phyloP scores from a whole-genome alignment of 2,329 filamentous ascomycete species.

The Penicillium glabrum region DNA sequence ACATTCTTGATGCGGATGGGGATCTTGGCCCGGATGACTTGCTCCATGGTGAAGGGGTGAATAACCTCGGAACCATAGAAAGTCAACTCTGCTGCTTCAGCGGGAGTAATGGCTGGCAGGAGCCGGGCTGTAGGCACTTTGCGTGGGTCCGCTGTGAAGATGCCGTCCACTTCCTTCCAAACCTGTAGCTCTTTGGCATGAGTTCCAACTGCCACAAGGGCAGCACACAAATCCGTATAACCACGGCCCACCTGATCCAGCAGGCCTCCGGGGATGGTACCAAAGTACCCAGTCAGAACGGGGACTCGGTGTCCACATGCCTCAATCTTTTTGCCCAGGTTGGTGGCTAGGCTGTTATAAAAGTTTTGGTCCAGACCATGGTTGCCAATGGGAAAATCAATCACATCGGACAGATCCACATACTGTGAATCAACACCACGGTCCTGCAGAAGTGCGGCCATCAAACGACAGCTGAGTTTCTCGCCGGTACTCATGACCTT shows the following conservation, averaged over 20 bases:
- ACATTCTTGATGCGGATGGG: slow-evolving; percentile 70
- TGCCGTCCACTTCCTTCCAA: slow-evolving; percentile 98
- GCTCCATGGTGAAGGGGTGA: slow-evolving; percentile 98
- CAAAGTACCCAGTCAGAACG: slow-evolving; percentile 91
- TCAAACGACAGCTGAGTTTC: slow-evolving; percentile 90
- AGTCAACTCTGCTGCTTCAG: slow-evolving; percentile 92
- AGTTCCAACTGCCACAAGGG: slow-evolving; percentile 85
- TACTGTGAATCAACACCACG: slow-evolving; percentile 81
- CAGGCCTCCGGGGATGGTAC: slow-evolving; percentile 84
- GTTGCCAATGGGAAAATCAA: slow-evolving; percentile 62
- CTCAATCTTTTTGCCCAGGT: slow-evolving; percentile 63
- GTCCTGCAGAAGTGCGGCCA: slow-evolving; percentile 81
- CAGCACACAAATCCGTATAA: slow-evolving; percentile 95
- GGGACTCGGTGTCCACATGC: slow-evolving; percentile 69
- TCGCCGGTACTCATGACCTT: slow-evolving; percentile 93
- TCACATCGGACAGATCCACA: slow-evolving; percentile 80
- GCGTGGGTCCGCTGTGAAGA: slow-evolving; percentile 81
- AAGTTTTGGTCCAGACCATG: slow-evolving; percentile 65
- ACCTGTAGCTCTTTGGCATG: slow-evolving; percentile 87
- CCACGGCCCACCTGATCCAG: slow-evolving; percentile 90
- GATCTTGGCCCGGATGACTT: slow-evolving; percentile 67
- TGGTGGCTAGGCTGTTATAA: slow-evolving; percentile 64
- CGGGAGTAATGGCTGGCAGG: slow-evolving; percentile 84
- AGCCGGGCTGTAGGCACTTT: slow-evolving; percentile 92
- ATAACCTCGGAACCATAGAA: slow-evolving; percentile 96